Conservation (phyloP, 2,329 filamentous ascomycete genomes). For the Sporothrix globosa region DNA sequence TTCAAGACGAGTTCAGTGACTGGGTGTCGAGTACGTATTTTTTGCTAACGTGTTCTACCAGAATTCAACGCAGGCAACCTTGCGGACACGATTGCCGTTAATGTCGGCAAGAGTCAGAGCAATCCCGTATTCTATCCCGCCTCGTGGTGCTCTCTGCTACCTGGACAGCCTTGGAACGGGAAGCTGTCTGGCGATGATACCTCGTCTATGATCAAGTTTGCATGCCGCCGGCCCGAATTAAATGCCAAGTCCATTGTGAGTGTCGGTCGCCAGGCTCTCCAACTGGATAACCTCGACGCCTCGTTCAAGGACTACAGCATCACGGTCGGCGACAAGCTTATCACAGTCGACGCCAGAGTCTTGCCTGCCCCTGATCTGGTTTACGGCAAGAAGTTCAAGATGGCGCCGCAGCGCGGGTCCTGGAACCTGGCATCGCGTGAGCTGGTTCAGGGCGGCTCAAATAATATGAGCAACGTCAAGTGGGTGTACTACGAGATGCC, state of each 20-base stretch:
- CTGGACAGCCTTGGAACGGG: conserved; percentile 65
- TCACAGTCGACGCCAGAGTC: conserved; percentile 74
- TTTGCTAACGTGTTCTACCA: conserved; percentile 3
- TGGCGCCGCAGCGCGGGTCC: conserved; percentile 54
- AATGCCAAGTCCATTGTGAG: conserved; percentile 69
- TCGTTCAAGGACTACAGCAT: conserved; percentile 65
- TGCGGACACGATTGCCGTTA: conserved; percentile 57
- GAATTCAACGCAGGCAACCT: conserved; percentile 15
- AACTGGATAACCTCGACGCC: conserved; percentile 53
- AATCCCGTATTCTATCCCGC: conserved; percentile 68
- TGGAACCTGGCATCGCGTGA: conserved; percentile 70
- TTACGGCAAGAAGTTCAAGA: conserved; percentile 52
- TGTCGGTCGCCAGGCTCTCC: conserved; percentile 60
- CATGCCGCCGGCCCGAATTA: conserved; percentile 65
- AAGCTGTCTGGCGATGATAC: conserved; percentile 66
- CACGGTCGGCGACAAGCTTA: conserved; percentile 60
- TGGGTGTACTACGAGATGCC: conserved; percentile 49
- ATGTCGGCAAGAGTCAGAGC: conserved; percentile 59
- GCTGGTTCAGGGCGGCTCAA: conserved; percentile 56
- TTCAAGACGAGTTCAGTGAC: no score
- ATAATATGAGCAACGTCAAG: conserved; percentile 54
- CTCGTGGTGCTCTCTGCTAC: conserved; percentile 65
- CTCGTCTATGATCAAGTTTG: conserved; percentile 70
- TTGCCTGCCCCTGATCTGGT: conserved; percentile 62
- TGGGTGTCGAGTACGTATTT: background rate